phyloP scores from a whole-genome alignment of 495 filamentous ascomycete species.

The Penicillium turbatum region DNA sequence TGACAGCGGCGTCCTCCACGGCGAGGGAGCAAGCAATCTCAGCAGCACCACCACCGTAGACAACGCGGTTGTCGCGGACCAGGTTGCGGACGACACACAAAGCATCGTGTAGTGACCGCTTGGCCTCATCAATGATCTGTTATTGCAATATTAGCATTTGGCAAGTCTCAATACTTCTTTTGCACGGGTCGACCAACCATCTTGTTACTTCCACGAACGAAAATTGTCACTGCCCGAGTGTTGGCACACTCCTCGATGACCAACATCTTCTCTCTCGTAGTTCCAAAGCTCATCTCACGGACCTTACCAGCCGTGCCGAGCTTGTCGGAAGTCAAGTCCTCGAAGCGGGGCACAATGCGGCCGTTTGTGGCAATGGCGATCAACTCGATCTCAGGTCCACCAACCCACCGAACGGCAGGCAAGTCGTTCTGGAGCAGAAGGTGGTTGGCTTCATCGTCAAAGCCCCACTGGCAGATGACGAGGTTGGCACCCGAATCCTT shows the following conservation, averaged over 20 bases:
- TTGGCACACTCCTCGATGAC: conserved; percentile 99
- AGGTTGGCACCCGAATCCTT: conserved; percentile 97
- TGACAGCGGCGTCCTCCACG: conserved; percentile 90
- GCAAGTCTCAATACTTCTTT: not conserved
- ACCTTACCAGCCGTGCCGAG: conserved; percentile 87
- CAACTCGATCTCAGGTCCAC: conserved; percentile 95
- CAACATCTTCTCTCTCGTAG: conserved; percentile 98
- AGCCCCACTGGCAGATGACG: conserved; percentile 99
- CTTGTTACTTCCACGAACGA: conserved; percentile 97
- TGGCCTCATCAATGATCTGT: conserved; percentile 97
- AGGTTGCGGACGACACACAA: conserved; percentile 97
- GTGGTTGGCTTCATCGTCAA: conserved; percentile 99
- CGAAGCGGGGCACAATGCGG: conserved; percentile 94
- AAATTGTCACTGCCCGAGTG: conserved; percentile 91
- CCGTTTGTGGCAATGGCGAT: conserved; percentile 99
- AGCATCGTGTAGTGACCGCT: conserved; percentile 94
- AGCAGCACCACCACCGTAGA: conserved; percentile 96
- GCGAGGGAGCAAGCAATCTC: conserved; percentile 97
- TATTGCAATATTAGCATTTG: conserved; percentile 19
- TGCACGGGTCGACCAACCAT: conserved; percentile 60
- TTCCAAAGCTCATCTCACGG: conserved; percentile 92
- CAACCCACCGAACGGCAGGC: conserved; percentile 96
- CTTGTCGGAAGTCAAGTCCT: conserved; percentile 86
- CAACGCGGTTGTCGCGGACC: conserved; percentile 91
- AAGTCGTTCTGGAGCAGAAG: conserved; percentile 92